Base-by-base conservation (phyloP, 2,329 filamentous ascomycete genomes). In the Neophaeococcomyces mojaviensis region DNA sequence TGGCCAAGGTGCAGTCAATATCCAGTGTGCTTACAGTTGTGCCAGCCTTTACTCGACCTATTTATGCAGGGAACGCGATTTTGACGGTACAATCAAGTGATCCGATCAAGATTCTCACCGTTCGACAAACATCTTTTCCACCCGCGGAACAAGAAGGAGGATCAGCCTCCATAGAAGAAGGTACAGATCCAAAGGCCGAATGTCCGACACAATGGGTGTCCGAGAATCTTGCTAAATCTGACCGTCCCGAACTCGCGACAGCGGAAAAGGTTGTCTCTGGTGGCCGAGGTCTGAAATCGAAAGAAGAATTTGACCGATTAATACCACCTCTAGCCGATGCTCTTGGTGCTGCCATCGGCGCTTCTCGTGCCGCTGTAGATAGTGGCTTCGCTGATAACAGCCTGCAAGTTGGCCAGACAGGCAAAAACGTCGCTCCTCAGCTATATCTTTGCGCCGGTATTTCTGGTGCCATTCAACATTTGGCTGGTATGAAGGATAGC, bases 401-500 rank as follows among this genome's bases (percentile, higher is more conserved):
- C 66, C 72, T 98, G 58, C 92, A 98, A 70, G 90, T 98, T 55
- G 92, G 92, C 37, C 92, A 98, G 75, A 98, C 92, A 12, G 92
- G 92, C 61, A 98, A 98, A 78, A 94, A 97, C 52, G 90, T 98
- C 45, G 92, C 92, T 38, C 92, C 92, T 49, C 84, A 98, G 67
- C 73, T 98, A 50, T 98, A 98, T 65, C 77, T 98, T 57, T 94
- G 88, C 44, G 89, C 90, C 10, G 92, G 92, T 61, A 97, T 98
- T 58, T 95, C 88, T 7, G 92, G 92, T 44, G 92, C 92, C 18
- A 98, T 98, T 58, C 92, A 98, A 71, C 92, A 98, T 74, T 69
- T 98, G 68, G 92, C 92, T 26, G 92, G 92, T 63, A 98, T 98
- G 92, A 98, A 98, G 78, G 92, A 98, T 64, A 96, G 88, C 74